These are phyloP conservation scores for Simmondsia chinensis DNA, from an alignment of 148 eudicot genomes.

Conservation along the genomic window DNA sequence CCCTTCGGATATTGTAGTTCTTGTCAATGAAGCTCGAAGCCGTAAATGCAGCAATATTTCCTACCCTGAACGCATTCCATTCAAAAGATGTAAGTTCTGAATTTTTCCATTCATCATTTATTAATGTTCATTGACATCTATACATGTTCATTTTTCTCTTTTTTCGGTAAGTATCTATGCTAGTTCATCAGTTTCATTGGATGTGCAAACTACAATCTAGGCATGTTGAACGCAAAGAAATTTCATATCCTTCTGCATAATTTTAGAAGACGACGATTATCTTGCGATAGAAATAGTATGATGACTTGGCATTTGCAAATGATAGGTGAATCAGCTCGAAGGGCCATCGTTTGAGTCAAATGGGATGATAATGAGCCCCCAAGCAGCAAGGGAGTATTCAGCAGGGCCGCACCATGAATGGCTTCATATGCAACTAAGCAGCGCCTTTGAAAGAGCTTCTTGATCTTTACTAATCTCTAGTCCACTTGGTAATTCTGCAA, in stretches of 20 bases:
- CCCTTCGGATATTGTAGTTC: conserved; percentile 36
- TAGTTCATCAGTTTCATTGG: no score
- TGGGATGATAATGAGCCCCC: conserved; percentile 49
- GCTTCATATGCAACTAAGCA: conserved; percentile 88
- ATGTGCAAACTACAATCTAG: no score
- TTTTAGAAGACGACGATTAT: no score
- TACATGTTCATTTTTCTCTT: no score
- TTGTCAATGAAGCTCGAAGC: conserved; percentile 93
- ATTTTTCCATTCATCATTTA: no score
- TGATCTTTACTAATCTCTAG: conserved; percentile 21
- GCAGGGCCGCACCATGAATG: conserved; percentile 63
- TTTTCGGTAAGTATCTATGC: no score
- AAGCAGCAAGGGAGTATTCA: conserved; percentile 56
- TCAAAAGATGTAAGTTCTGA: conserved; percentile 77
- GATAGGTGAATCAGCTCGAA: conserved; percentile 45
- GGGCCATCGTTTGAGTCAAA: conserved; percentile 45
- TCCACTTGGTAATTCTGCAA: conserved; percentile 1
- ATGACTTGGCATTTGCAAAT: no score
- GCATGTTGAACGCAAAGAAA: no score
- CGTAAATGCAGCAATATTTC: conserved; percentile 55
- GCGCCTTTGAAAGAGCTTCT: conserved; percentile 49
- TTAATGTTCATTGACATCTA: no score
- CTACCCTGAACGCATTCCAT: conserved; percentile 41
- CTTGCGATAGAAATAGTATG: no score
- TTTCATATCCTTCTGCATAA: no score